A percentile compares a stretch with the other conserved stretches of the same genome.
phyloP scores from a whole-genome alignment of 345 rosid species.

The Brassica nigra region DNA sequence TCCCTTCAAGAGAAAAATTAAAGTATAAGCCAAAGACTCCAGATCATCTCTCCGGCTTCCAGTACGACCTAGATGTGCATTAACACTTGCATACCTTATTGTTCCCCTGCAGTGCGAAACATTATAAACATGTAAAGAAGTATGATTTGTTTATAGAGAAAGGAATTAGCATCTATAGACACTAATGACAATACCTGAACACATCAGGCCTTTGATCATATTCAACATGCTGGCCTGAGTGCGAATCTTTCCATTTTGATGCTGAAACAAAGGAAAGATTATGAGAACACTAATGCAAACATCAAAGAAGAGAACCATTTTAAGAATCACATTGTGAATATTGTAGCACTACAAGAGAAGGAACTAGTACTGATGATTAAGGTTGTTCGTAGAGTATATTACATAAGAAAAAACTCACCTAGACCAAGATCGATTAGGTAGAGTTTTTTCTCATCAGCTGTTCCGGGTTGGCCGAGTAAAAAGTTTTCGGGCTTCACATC shows the following conservation, averaged over 20 bases:
- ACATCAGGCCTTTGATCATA: constrained; percentile 98
- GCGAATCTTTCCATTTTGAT: constrained; percentile 76
- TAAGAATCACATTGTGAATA: neutral
- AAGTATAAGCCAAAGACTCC: constrained; percentile 94
- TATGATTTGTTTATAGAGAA: neutral
- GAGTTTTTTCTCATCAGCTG: constrained; percentile 79
- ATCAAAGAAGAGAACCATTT: neutral
- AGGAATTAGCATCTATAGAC: neutral
- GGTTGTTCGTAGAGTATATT: neutral
- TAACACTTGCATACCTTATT: constrained; percentile 90
- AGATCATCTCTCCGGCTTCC: constrained; percentile 96
- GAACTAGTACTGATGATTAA: constrained; percentile 8
- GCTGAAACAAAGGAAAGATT: constrained; percentile 52
- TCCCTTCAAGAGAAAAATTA: constrained; percentile 82
- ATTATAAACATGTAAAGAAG: constrained; percentile 9
- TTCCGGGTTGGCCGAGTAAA: constrained; percentile 85
- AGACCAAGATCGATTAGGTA: constrained; percentile 92
- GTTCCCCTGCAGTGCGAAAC: constrained; percentile 67
- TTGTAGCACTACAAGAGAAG: too few relatives aligned
- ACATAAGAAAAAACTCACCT: constrained; percentile 48
- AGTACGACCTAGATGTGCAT: constrained; percentile 95
- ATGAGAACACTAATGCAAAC: constrained; percentile 5
- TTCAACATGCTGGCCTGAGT: constrained; percentile 82
- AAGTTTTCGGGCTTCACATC: constrained; percentile 97
- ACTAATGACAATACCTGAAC: constrained; percentile 60